phyloP scores from a whole-genome alignment of 163 green algal genomes.

The Volvox carteri region DNA sequence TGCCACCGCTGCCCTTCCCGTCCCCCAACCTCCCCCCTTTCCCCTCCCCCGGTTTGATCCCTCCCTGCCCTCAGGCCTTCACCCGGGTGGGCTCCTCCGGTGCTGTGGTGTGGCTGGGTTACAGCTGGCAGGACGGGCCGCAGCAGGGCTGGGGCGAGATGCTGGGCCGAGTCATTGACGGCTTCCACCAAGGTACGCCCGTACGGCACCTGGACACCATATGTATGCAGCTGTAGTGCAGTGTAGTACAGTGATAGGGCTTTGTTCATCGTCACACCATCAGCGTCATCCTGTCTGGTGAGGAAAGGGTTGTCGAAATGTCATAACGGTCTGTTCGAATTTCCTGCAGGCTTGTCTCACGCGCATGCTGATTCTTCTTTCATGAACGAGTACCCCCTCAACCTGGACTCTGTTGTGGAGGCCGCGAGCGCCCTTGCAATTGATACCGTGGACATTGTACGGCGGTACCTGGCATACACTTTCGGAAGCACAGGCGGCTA shows the following conservation, averaged over 20 bases:
- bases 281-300: neutral
- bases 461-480: neutral
- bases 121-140: conserved; percentile 32
- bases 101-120: conserved; percentile 39
- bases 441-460: neutral
- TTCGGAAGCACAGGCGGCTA: neutral
- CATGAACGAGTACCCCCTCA: neutral
- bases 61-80: conserved; percentile 20
- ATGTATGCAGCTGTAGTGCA: too few species aligned
- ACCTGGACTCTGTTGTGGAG: neutral
- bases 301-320: too few species aligned
- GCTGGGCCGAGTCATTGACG: neutral
- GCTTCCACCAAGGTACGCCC: neutral
- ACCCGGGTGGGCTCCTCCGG: neutral
- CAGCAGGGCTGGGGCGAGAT: conserved; percentile 11
- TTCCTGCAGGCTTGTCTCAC: neutral
- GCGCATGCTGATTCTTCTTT: neutral
- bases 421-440: neutral
- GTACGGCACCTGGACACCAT: neutral
- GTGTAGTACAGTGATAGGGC: too few species aligned
- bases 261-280: neutral
- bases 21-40: neutral
- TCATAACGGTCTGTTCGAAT: neutral
- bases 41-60: too few species aligned
- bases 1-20: neutral